Evolutionary conservation across 495 filamentous ascomycete genomes (phyloP), one percentile per base, ranked within the genome.

Genomic region (Trichoderma gamsii): DNA sequence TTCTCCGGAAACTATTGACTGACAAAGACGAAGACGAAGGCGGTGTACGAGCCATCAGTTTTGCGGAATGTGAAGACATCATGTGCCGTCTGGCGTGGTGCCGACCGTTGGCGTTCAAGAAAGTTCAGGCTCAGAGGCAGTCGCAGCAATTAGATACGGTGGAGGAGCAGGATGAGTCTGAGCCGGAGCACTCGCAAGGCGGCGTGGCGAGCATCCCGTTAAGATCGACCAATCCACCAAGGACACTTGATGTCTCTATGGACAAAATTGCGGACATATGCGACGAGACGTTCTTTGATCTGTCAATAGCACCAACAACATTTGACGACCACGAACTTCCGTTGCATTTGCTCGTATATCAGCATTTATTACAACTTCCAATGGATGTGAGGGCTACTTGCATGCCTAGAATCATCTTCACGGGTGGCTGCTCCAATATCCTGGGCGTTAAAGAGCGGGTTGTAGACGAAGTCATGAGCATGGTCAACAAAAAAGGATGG

Each of bases 331-430:
- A 99, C 70, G 92, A 97, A 67, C 83, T 88, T 35, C 85, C 93
- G 0, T 75, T 97, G 0, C 89, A 87, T 38, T 70, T 85, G 11
- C 83, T 98, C 11, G 82, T 93, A 1, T 96, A 96, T 77, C 83
- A 84, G 41, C 80, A 84, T n/a, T 84, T 99, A 4, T 81, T 94
- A 2, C 77, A 85, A 12, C 81, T 96, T 1, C 90, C 93, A 0
- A 79, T 93, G 3, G 95, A 99, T 78, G 86, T 91, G 25, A 88
- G 95, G 27, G 87, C 88, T 0, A 78, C 88, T 11, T 97, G 92
- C 76, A 95, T 97, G 91, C 87, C 92, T 8, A 90, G 94, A 65
- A 92, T 99, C 66, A 83, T 97, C 5, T 88, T 98, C 73, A 89
- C 89, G 0, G 95, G 95, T 44, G 93, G 93, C 7, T 89, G 89